Evolutionary conservation across 768 basidiomycete species (phyloP).

Genomic region (Auriscalpium vulgare): DNA sequence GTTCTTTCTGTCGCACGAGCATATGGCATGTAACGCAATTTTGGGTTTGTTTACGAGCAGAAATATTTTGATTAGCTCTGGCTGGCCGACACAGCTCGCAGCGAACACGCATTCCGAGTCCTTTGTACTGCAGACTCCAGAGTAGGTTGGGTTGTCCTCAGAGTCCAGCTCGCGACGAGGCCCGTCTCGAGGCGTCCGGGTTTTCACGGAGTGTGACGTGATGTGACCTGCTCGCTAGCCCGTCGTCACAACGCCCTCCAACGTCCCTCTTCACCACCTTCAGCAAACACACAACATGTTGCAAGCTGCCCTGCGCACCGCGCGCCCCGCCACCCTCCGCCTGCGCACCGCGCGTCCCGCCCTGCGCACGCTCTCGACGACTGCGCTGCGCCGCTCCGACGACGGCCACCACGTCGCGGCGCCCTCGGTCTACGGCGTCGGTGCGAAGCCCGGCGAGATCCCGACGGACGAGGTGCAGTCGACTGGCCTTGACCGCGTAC

Average conservation of each 20-base stretch:
- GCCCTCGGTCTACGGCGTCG: conserved; percentile 63
- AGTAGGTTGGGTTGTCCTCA: no score
- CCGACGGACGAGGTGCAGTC: conserved; percentile 86
- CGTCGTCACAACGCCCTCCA: conserved; percentile 5
- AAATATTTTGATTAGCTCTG: no score
- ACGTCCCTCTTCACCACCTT: not conserved
- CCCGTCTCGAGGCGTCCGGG: not conserved
- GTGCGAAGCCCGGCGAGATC: conserved; percentile 65
- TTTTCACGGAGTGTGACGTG: not conserved
- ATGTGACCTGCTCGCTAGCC: not conserved
- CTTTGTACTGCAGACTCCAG: no score
- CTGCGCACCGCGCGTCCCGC: conserved; percentile 14
- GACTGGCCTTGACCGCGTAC: conserved; percentile 94
- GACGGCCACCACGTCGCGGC: conserved; percentile 33
- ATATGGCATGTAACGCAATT: no score
- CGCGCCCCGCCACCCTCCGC: conserved; percentile 13
- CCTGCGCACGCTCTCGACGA: conserved; percentile 53
- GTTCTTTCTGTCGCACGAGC: no score
- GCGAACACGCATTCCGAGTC: no score
- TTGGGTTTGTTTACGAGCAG: no score
- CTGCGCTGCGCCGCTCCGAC: conserved; percentile 46
- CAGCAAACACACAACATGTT: conserved; percentile 20
- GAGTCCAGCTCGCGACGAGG: not conserved
- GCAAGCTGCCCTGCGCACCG: conserved; percentile 22
- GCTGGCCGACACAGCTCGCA: no score